Base-by-base conservation (phyloP, 257 asterid species). In the Ilex asprella region DNA sequence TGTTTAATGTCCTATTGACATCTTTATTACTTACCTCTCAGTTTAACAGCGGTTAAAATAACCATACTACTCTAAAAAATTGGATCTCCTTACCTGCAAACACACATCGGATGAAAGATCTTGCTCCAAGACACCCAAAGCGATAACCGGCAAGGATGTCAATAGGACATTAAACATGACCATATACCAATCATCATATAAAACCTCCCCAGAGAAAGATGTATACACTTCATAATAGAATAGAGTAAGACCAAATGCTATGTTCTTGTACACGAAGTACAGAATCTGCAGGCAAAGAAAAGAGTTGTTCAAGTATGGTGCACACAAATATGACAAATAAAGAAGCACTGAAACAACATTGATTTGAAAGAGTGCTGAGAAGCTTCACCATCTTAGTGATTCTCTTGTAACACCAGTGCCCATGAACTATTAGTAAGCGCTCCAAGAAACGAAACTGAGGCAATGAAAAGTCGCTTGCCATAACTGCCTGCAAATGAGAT, bases 181-280 rank as follows among this genome's bases (percentile, higher is more conserved):
- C 95, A 84, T 79, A 47, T 81, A 81, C 95, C 91, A 83, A 67
- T 86, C 91, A 31, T 86, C 89, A 10, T 84, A 86, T 14, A 81
- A 66, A 43, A 68, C 77, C 50, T 76, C 76, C 8, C 91, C 95
- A 0, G 91, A 81, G 73, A 86, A 83, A 7, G 73, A 81, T 14
- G 78, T 75, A 80, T 74, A 81, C 5, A 63, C 54, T 69, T 86
- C 83, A 80, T 73, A 76, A 73, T 84, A 86, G 78, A 86, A 86
- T 50, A 86, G 55, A 0, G 95, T 84, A 39, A 86, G 81, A 39
- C 95, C 95, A 44, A 86, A 84, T 0, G 83, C 84, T 2, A 86
- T 64, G 46, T 86, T 86, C 68, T 86, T 86, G 83, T 86, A 86
- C 31, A 86, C 80, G 31, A 83, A 86, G 58, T 86, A 86, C 30